Base-by-base conservation (phyloP, 495 filamentous ascomycete species). In the Penicillium parvum region DNA sequence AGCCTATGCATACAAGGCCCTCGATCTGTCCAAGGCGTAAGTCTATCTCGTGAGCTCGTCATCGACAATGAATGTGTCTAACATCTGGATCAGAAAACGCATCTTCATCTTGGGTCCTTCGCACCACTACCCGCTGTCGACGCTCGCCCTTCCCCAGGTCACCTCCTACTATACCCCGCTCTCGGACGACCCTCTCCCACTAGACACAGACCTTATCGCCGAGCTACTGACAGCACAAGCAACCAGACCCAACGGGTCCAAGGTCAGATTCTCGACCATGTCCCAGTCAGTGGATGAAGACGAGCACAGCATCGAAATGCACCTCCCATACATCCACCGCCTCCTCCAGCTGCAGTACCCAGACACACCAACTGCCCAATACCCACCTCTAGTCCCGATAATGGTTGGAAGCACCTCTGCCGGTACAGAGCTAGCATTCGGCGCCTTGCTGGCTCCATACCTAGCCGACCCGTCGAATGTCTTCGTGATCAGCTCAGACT, bases 251-350 rank as follows among this genome's bases (percentile, higher is more conserved):
- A 51, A 63, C 40, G 63, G 63, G 16, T 51, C 63, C 11, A 75
- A 76, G 6, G 32, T 64, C 20, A 49, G 37, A 35, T 95, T 96
- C 60, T 75, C 81, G n/a, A 77, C 74, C n/a, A 90, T 96, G 77
- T 75, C 78, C 1, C 59, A 57, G 19, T 62, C 72, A 3, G 69
- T 79, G 7, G 92, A 99, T 52, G 83, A 90, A 47, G 83, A 79
- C 22, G 92, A 99, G 63, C 92, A 99, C 65, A 95, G 88, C 38
- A 81, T 97, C 17, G 94, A 97, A 66, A 95, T 97, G 82, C 92
- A 99, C 52, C 73, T 96, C 0, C 92, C 92, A 2, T 97, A 92
- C 57, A 82, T 97, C 50, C 88, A 92, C 76, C 90, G 91, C 62
- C 79, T 90, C 30, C 69, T 74, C 12, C 68, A 72, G 50, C 53